Base-by-base conservation (phyloP, 2,329 filamentous ascomycete species). In the Cladosporium halotolerans region DNA sequence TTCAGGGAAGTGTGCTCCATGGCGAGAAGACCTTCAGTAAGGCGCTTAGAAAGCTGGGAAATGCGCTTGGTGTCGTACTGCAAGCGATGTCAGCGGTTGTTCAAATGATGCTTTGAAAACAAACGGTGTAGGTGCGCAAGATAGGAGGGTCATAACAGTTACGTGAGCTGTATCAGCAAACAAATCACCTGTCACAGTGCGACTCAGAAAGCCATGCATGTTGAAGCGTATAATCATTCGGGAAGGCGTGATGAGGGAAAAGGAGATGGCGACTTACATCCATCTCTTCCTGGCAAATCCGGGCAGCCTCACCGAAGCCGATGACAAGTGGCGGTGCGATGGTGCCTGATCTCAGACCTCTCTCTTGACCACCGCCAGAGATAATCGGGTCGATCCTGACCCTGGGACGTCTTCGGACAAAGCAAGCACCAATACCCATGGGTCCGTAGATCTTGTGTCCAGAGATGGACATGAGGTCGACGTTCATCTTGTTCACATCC, bases 401-500 rank as follows among this genome's bases (percentile, higher is more conserved):
- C 70, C 92, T 85, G 1, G 93, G 93, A 54, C 93, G 82, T 75
- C 93, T 83, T 66, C 93, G 86, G 45, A 99, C 89, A 67, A 92
- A 99, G 74, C 93, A 99, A 55, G 93, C 93, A 55, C 93, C 93
- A 54, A 99, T 88, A 33, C 93, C 93, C 78, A 96, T 99, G 51
- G 93, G 93, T 23, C 93, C 93, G 68, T 99, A 99, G 52, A 99
- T 95, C 75, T 99, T 99, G 76, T 99, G 93, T 31, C 89, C 91
- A 8, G 93, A 97, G 57, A 99, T 96, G 31, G 92, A 97, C 92
- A 99, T 96, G 67, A 99, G 76, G 69, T 99, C 93, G 60, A 99
- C 86, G 71, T 96, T 95, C 89, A 96, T 92, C 72, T 89, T 88
- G 72, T 97, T 96, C 66, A 99, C 93, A 65, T 96, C 90, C 45